phyloP scores from a whole-genome alignment of 2,329 filamentous ascomycete species.

The Talaromyces sp. region DNA sequence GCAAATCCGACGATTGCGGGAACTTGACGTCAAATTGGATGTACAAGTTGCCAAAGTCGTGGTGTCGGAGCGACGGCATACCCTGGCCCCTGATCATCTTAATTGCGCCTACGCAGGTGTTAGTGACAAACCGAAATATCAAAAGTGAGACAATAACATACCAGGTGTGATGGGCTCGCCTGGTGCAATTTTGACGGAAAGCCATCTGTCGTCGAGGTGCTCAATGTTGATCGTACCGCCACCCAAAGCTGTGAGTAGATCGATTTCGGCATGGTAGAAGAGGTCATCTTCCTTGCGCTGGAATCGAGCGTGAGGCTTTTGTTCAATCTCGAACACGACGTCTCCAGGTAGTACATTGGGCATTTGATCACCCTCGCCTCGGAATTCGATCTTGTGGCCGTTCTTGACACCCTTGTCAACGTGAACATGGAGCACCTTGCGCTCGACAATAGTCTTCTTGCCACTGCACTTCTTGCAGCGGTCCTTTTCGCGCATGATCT shows the following conservation, averaged over 20 bases:
- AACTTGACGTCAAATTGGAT: slow-evolving; percentile 98
- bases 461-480: slow-evolving; percentile 93
- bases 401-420: slow-evolving; percentile 91
- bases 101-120: slow-evolving; percentile 61
- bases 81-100: slow-evolving; percentile 95
- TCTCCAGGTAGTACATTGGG: slow-evolving; percentile 91
- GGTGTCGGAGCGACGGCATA: slow-evolving; percentile 94
- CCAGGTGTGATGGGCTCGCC: slow-evolving; percentile 92
- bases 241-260: slow-evolving; percentile 88
- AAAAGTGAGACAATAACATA: slow-evolving; percentile 45
- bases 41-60: slow-evolving; percentile 93
- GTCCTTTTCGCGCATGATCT: slow-evolving; percentile 95
- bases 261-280: slow-evolving; percentile 91
- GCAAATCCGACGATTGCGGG: slow-evolving; percentile 67
- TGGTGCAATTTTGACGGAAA: slow-evolving; percentile 85
- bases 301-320: slow-evolving; percentile 96
- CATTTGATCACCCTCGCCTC: slow-evolving; percentile 92
- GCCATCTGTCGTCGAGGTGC: slow-evolving; percentile 95
- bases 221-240: slow-evolving; percentile 89
- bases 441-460: slow-evolving; percentile 97
- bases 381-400: slow-evolving; percentile 95
- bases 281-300: slow-evolving; percentile 94
- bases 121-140: background rate
- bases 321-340: slow-evolving; percentile 97
- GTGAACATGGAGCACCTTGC: slow-evolving; percentile 97